Base-by-base conservation (phyloP, 768 basidiomycete genomes). In the Antrodiella citrinella region DNA sequence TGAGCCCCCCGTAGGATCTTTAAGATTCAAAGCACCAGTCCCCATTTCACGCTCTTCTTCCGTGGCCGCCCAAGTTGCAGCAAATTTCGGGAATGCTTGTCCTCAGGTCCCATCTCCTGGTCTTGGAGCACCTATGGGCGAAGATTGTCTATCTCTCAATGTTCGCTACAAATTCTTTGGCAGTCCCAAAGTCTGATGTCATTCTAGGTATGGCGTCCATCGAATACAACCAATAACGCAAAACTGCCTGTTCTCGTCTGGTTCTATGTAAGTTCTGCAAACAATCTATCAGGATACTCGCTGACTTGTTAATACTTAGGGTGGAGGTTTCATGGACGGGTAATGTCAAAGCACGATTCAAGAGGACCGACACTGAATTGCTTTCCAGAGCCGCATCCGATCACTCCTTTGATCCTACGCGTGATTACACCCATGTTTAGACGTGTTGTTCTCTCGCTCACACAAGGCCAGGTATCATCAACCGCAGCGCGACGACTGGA, bases 21-120 rank as follows among this genome's bases (percentile, higher is more conserved):
- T 83, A 40, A 72, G 82, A 2, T 82, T 85, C 64, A 76, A 75
- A 52, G 72, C 75, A 0, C 80, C 83, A 2, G 66, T 73, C 0
- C 59, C 67, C 3, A 69, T 80, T 49, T 62, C 63, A 13, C 56
- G 54, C 24, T 52, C 62, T 1, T 62, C 65, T 0, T 56, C 48
- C 9, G 65, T 48, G 0, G 50, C 77, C 3, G 61, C 67, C 22
- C 58, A 74, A 51, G 30, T 35, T 15, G 76, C 80, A 9, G 70
- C 70, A 24, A 52, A 57, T 4, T 82, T 81, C 51, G 78, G 78
- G 0, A 71, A 80, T 52, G 78, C 76, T 0, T 82, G 80, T 59
- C 76, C 76, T 23, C 80, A 81, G 48, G 69, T 68, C 4, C 62
- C 69, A 3, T 57, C 52, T 7, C 26, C 54, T 5, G 56, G 46